A percentile compares a stretch with the other conserved stretches of the same genome.
phyloP scores from a whole-genome alignment of 345 rosid genomes.

The Cardamine resedifolia region DNA sequence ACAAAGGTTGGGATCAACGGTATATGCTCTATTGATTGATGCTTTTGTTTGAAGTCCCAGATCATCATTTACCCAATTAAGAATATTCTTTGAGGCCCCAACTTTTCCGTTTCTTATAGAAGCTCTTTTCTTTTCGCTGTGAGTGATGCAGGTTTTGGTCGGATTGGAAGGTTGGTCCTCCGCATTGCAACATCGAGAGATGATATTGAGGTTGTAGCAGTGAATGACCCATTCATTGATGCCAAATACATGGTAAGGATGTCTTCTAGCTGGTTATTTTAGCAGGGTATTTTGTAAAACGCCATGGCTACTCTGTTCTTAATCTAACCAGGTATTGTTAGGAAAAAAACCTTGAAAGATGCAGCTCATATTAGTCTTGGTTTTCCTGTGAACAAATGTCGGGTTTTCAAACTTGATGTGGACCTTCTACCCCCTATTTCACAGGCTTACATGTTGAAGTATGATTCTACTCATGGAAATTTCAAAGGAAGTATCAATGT shows the following conservation, averaged over 20 bases:
- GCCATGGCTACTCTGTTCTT: not conserved
- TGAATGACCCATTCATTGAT: conserved; percentile 95
- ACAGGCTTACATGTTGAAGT: conserved; percentile 97
- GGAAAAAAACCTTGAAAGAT: conserved; percentile 8
- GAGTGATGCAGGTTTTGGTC: conserved; percentile 82
- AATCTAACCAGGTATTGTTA: not conserved
- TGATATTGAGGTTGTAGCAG: conserved; percentile 85
- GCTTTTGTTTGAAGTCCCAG: not conserved
- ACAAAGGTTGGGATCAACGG: conserved; percentile 94
- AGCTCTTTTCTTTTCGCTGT: not conserved
- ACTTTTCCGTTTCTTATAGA: not conserved
- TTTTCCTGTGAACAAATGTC: not conserved
- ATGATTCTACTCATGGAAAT: conserved; percentile 95
- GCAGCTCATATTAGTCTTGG: not conserved
- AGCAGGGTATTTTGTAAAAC: not conserved
- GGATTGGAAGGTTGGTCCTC: conserved; percentile 94
- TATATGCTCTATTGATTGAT: conserved; percentile 34
- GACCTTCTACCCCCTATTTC: conserved; percentile 14
- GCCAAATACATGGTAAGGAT: conserved; percentile 87
- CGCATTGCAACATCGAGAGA: conserved; percentile 88
- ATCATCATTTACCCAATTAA: conserved; percentile 6
- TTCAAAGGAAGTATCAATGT: conserved; percentile 73
- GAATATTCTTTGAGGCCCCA: not conserved
- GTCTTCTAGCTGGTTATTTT: not conserved
- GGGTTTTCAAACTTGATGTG: not conserved